Evolutionary conservation across 2,329 filamentous ascomycete genomes (phyloP).

Genomic region (Diaporthe longicolla): DNA sequence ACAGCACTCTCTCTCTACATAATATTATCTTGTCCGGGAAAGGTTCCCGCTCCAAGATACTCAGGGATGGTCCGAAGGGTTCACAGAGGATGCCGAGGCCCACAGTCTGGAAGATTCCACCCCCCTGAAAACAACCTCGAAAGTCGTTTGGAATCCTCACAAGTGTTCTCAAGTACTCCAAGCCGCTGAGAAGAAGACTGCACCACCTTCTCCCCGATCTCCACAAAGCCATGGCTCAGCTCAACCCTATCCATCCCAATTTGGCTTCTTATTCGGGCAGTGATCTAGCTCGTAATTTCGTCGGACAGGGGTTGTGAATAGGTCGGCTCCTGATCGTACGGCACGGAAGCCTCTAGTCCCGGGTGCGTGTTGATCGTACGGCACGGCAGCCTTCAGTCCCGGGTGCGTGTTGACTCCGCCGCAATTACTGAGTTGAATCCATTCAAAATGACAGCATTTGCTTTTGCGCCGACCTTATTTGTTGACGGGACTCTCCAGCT

Average conservation of each 20-base stretch:
- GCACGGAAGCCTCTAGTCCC: conserved; percentile 24
- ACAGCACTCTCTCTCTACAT: too few relatives aligned
- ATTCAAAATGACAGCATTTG: neutral
- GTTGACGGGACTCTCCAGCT: too few relatives aligned
- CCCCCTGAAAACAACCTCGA: too few relatives aligned
- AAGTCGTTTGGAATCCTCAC: too few relatives aligned
- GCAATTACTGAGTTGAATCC: neutral
- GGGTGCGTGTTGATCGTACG: conserved; percentile 17
- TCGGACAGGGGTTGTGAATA: neutral
- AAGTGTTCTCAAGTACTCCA: too few relatives aligned
- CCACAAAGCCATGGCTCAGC: too few relatives aligned
- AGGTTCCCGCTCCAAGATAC: too few relatives aligned
- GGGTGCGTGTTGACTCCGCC: conserved; percentile 12
- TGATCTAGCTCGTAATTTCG: conserved; percentile 1
- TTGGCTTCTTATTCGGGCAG: neutral
- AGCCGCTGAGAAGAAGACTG: too few relatives aligned
- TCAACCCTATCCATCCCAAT: neutral
- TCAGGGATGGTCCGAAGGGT: too few relatives aligned
- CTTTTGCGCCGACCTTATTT: neutral
- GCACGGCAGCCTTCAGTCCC: conserved; percentile 18
- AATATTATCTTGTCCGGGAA: too few relatives aligned
- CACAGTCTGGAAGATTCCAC: too few relatives aligned
- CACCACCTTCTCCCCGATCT: neutral
- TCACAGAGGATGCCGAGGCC: too few relatives aligned
- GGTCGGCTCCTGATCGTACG: conserved; percentile 7